These are phyloP conservation scores for Musa troglodytarum DNA, from an alignment of 176 grass and related monocot genomes.

Conservation along the genomic window DNA sequence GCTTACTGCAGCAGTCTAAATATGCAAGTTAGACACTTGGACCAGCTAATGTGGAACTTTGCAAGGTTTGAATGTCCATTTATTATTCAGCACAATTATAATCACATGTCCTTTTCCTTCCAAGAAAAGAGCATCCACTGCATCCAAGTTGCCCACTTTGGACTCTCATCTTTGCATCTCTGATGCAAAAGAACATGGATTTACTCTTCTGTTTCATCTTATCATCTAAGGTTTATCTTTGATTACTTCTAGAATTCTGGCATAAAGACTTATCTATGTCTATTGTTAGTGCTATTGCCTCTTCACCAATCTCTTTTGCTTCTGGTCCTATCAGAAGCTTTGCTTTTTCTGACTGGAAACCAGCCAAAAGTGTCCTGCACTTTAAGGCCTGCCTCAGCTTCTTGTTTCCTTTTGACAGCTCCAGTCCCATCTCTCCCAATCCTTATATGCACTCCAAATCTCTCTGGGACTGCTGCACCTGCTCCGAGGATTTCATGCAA, in stretches of 20 bases:
- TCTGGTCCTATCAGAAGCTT: neutral
- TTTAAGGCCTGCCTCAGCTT: neutral
- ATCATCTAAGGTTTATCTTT: too few relatives aligned
- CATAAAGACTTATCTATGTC: neutral
- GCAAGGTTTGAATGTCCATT: too few relatives aligned
- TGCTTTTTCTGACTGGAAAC: neutral
- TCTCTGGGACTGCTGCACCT: neutral
- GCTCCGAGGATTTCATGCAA: neutral
- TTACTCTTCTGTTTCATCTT: too few relatives aligned
- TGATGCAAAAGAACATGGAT: too few relatives aligned
- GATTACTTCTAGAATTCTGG: neutral
- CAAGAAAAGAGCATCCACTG: too few relatives aligned
- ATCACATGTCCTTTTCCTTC: too few relatives aligned
- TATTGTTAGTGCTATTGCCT: neutral
- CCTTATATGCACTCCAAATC: conserved; percentile 21
- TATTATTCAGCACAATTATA: too few relatives aligned
- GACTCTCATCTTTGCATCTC: too few relatives aligned
- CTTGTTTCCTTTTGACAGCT: neutral
- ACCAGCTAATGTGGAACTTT: too few relatives aligned
- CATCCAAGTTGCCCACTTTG: too few relatives aligned
- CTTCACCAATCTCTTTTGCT: neutral
- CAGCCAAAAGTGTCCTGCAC: neutral
- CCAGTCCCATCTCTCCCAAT: conserved; percentile 5
- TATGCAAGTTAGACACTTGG: too few relatives aligned
- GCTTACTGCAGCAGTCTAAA: too few relatives aligned